phyloP scores from a whole-genome alignment of 2,329 filamentous ascomycete genomes.

The Phaeophleospora eucalypticola region DNA sequence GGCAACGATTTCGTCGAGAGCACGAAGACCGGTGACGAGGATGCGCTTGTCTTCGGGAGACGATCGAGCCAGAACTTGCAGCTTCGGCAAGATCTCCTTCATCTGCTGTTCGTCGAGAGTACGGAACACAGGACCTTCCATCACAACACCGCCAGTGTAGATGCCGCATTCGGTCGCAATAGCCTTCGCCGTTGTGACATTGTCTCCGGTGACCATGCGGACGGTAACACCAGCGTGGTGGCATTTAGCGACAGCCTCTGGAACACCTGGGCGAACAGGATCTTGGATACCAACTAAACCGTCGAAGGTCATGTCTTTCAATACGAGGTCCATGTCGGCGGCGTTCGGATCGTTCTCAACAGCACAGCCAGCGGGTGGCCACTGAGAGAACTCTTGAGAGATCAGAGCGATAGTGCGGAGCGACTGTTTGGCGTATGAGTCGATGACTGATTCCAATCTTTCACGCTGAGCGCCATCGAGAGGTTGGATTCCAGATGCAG shows the following conservation, averaged over 20 bases:
- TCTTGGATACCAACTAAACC: constrained; percentile 71
- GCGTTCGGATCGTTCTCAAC: constrained; percentile 59
- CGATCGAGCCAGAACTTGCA: constrained; percentile 64
- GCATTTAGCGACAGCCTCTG: constrained; percentile 63
- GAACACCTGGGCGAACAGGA: constrained; percentile 64
- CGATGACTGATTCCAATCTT: constrained; percentile 63
- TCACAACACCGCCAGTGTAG: constrained; percentile 42
- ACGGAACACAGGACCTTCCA: constrained; percentile 45
- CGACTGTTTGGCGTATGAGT: constrained; percentile 72
- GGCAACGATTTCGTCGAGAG: constrained; percentile 62
- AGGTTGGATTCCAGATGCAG: constrained; percentile 53
- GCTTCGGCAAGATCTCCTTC: constrained; percentile 55
- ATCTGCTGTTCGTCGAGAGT: constrained; percentile 42
- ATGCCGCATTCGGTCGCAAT: constrained; percentile 73
- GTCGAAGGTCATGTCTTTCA: constrained; percentile 68
- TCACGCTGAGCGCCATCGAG: constrained; percentile 50
- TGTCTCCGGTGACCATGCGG: constrained; percentile 72
- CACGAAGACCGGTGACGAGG: constrained; percentile 60
- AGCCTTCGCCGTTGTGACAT: constrained; percentile 67
- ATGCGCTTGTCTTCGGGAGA: constrained; percentile 66
- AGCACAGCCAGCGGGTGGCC: constrained; percentile 59
- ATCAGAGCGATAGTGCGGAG: constrained; percentile 79
- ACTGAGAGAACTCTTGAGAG: constrained; percentile 78
- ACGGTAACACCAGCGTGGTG: constrained; percentile 65
- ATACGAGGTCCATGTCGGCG: constrained; percentile 66